Evolutionary conservation across 768 basidiomycete species (phyloP).

Genomic region (Asterophora lycoperdoides): DNA sequence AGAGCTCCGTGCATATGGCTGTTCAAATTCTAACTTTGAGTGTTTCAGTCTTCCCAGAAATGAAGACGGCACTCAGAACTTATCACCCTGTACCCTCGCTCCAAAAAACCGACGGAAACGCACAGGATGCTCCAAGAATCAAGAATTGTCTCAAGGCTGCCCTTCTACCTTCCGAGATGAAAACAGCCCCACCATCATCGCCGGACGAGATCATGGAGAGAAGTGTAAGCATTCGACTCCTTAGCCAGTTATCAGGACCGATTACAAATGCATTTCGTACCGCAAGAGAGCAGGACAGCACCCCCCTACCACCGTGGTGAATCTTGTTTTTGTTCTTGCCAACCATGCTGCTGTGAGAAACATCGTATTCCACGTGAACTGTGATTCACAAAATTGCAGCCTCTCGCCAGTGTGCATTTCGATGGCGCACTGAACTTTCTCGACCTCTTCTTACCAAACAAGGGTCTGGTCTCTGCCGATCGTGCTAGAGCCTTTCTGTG

Average conservation of each 20-base stretch:
- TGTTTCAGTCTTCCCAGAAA: constrained; percentile 78
- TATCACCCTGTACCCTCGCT: constrained; percentile 90
- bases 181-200: constrained; percentile 61
- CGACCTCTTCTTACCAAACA: constrained; percentile 76
- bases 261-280: constrained; percentile 6
- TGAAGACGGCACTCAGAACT: constrained; percentile 86
- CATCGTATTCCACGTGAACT: constrained; percentile 2
- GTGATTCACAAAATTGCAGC: constrained; percentile 31
- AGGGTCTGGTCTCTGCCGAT: constrained; percentile 62
- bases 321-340: constrained; percentile 79
- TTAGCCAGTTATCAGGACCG: constrained; percentile 3
- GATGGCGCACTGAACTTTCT: constrained; percentile 71
- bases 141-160: constrained; percentile 88
- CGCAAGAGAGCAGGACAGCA: constrained; percentile 51
- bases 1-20: constrained; percentile 24
- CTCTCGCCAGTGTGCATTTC: constrained; percentile 65
- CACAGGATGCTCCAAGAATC: constrained; percentile 88
- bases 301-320: constrained; percentile 84
- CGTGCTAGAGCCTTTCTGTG: constrained; percentile 81
- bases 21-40: constrained; percentile 11
- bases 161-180: constrained; percentile 64
- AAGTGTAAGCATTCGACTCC: constrained; percentile 42
- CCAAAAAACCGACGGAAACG: constrained; percentile 83
- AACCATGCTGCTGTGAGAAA: constrained; percentile 68
- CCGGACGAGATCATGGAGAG: constrained; percentile 71